Evolutionary conservation across 1,284 basidiomycete genomes (phyloP), one percentile per base, ranked within the genome.

Genomic region (Salmacisia buchloeana): DNA sequence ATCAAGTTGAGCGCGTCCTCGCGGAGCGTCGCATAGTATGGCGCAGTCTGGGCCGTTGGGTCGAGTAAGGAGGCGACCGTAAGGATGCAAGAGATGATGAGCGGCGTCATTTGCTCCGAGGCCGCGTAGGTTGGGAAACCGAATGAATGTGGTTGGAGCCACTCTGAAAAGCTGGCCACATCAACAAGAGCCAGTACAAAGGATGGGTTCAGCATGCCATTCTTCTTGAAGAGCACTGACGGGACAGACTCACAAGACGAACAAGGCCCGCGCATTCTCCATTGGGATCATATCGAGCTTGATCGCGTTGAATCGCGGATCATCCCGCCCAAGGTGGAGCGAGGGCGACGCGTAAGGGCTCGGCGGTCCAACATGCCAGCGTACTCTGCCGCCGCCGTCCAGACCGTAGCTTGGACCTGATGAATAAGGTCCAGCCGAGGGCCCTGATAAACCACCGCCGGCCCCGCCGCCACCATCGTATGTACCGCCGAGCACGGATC

Each of bases 71-170:
- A 68, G 21, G 71, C 63, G n/a, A 72, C 71, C 63, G 69, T 71
- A 3, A 74, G 60, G 57, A 76, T 71, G 45, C 66, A 69, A 0
- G 72, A 66, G 57, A 74, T 71, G 71, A 76, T 76, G 34, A 75
- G 64, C 46, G 72, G 73, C 9, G 73, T 76, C 74, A 76, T 72
- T 43, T 69, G 43, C 62, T 73, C 74, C 41, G 63, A 67, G 12
- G 74, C 69, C 10, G 71, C 71, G 49, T 70, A 76, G 4, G 74
- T 63, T 1, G 74, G 74, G 36, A 76, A 76, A 33, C 74, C 74
- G 33, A 76, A 74, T 33, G 63, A 73, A 49, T 76, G 74, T 1
- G 71, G 73, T 38, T 73, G 73, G 46, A 74, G 59, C 49, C 64
- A 63, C 15, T 72, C 65, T n/a, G 71, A 71, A 61, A 76, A 76